Percentiles rank a stretch among this genome's conserved stretches.
phyloP scores from a whole-genome alignment of 306 rosid genomes.

The Gynostemma pentaphyllum region DNA sequence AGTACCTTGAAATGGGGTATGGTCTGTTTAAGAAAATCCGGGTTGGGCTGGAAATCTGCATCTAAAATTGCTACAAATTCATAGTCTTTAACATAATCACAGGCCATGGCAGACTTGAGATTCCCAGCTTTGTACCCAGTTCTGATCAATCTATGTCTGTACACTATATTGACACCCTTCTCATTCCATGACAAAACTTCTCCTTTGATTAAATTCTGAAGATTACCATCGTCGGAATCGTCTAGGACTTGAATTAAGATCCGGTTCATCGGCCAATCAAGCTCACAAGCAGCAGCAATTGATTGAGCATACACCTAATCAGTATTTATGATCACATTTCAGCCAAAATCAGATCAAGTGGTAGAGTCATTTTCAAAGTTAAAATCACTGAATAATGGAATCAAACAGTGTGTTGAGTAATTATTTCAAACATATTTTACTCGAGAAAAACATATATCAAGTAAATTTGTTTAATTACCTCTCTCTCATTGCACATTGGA shows the following conservation, averaged over 20 bases:
- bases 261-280: conserved; percentile 92
- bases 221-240: conserved; percentile 68
- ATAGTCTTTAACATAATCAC: conserved; percentile 79
- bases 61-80: conserved; percentile 90
- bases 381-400: not conserved
- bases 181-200: conserved; percentile 69
- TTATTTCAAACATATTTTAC: no score
- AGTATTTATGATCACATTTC: not conserved
- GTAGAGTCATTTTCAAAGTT: no score
- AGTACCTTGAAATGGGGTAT: conserved; percentile 87
- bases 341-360: not conserved
- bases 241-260: conserved; percentile 80
- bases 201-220: conserved; percentile 64
- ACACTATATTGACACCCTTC: conserved; percentile 74
- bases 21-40: conserved; percentile 77
- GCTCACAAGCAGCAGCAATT: conserved; percentile 77
- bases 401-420: not conserved
- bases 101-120: conserved; percentile 90
- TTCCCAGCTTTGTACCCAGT: conserved; percentile 97
- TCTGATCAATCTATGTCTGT: conserved; percentile 84
- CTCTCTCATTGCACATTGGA: conserved; percentile 99
- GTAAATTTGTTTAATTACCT: conserved; percentile 39
- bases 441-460: not conserved
- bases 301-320: conserved; percentile 76
- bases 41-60: conserved; percentile 92